phyloP scores from a whole-genome alignment of 2,329 filamentous ascomycete species.

The Whalleya microplaca region DNA sequence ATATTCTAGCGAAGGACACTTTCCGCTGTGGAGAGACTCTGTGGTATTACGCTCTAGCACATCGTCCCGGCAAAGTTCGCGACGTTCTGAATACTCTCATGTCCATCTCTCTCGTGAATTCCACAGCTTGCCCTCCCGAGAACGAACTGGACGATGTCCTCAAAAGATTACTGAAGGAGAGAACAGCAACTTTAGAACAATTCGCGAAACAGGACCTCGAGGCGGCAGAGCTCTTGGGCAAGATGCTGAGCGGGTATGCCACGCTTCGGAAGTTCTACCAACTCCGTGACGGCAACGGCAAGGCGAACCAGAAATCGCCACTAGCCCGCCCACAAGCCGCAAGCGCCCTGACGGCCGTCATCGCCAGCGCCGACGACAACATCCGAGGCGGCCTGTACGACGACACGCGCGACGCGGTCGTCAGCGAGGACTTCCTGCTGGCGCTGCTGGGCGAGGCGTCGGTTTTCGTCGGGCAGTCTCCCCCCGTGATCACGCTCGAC shows the following conservation, averaged over 20 bases:
- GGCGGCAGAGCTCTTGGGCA: slow-evolving; percentile 81
- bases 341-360: slow-evolving; percentile 76
- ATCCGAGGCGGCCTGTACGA: slow-evolving; percentile 92
- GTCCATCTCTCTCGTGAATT: slow-evolving; percentile 85
- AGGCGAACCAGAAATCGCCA: slow-evolving; percentile 50
- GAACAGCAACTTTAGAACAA: slow-evolving; percentile 70
- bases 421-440: slow-evolving; percentile 85
- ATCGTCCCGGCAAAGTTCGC: slow-evolving; percentile 76
- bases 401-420: slow-evolving; percentile 75
- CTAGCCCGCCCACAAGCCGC: slow-evolving; percentile 71
- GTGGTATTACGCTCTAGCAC: slow-evolving; percentile 88
- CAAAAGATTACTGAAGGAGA: slow-evolving; percentile 68
- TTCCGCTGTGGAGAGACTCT: slow-evolving; percentile 84
- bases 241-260: slow-evolving; percentile 88
- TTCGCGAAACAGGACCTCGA: slow-evolving; percentile 77
- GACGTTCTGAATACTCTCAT: slow-evolving; percentile 86
- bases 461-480: slow-evolving; percentile 68
- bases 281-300: slow-evolving; percentile 68
- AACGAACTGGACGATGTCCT: slow-evolving; percentile 75
- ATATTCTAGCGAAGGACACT: slow-evolving; percentile 72
- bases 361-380: slow-evolving; percentile 84
- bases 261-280: slow-evolving; percentile 90
- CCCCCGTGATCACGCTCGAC: slow-evolving; percentile 62
- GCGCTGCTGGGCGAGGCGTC: slow-evolving; percentile 83
- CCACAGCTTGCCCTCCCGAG: slow-evolving; percentile 74